A percentile compares a stretch with the other conserved stretches of the same genome.
Conservation (phyloP, 1,284 basidiomycete species). For the Tilletia horrida region DNA sequence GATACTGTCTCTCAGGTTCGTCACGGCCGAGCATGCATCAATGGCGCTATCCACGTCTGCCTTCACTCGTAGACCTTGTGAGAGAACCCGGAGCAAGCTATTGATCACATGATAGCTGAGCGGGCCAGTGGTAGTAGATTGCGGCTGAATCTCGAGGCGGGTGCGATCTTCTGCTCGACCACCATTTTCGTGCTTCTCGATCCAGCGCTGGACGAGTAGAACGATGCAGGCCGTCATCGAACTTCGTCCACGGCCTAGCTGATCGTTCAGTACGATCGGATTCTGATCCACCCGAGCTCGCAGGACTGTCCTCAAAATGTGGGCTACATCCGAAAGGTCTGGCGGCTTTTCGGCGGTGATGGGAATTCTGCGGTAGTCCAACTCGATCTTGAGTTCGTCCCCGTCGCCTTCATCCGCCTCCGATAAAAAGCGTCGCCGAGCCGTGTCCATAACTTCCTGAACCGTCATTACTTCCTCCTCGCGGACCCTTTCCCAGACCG, state of each 20-base stretch:
- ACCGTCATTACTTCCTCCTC: slow-evolving; percentile 76
- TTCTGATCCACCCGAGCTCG: slow-evolving; percentile 67
- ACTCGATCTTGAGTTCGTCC: slow-evolving; percentile 60
- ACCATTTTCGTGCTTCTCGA: slow-evolving; percentile 57
- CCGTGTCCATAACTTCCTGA: slow-evolving; percentile 76
- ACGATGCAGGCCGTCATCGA: slow-evolving; percentile 85
- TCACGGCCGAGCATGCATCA: slow-evolving; percentile 77
- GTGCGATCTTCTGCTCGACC: slow-evolving; percentile 28
- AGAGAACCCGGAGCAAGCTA: slow-evolving; percentile 79
- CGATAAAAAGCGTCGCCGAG: slow-evolving; percentile 29
- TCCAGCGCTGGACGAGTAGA: slow-evolving; percentile 81
- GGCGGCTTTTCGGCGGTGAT: slow-evolving; percentile 69
- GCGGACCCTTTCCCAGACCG: slow-evolving; percentile 89
- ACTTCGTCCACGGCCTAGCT: slow-evolving; percentile 89
- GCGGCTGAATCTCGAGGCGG: slow-evolving; percentile 28
- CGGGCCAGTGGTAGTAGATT: slow-evolving; percentile 10
- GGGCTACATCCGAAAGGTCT: slow-evolving; percentile 54
- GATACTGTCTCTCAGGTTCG: slow-evolving; percentile 81
- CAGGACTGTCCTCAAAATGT: slow-evolving; percentile 75
- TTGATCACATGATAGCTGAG: slow-evolving; percentile 66
- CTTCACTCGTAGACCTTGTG: slow-evolving; percentile 83
- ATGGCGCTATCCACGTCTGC: slow-evolving; percentile 83
- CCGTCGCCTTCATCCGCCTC: slow-evolving; percentile 62
- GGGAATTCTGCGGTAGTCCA: slow-evolving; percentile 80
- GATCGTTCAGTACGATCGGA: slow-evolving; percentile 92